phyloP scores from a whole-genome alignment of 495 filamentous ascomycete genomes.

The Apiosordaria backusii region DNA sequence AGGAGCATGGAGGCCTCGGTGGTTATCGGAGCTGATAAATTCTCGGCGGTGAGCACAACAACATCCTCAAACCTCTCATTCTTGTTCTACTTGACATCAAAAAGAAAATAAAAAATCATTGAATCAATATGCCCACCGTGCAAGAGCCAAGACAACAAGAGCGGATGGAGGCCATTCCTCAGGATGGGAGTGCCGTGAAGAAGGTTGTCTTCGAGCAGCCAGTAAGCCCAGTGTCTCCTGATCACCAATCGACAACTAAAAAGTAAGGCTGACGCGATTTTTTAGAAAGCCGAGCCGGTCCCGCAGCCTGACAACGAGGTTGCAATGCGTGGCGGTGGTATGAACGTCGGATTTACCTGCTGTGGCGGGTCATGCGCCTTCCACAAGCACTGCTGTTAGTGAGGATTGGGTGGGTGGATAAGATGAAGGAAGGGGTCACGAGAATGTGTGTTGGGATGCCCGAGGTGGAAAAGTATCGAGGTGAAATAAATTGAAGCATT shows the following conservation, averaged over 20 bases:
- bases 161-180: slow-evolving; percentile 23
- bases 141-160: slow-evolving; percentile 24
- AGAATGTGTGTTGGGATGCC: no score
- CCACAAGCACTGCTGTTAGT: slow-evolving; percentile 17
- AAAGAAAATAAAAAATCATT: slow-evolving; percentile 9
- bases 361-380: slow-evolving; percentile 21
- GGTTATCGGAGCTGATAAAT: neutral
- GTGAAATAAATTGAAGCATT: no score
- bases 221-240: neutral
- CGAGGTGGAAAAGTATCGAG: no score
- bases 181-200: neutral
- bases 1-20: neutral
- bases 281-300: slow-evolving; percentile 16
- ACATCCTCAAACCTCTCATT: neutral
- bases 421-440: neutral
- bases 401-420: neutral
- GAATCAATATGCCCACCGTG: slow-evolving; percentile 18
- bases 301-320: slow-evolving; percentile 14
- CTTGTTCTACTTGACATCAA: neutral
- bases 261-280: neutral
- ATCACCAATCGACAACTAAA: neutral
- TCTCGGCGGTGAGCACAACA: neutral
- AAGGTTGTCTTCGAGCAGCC: slow-evolving; percentile 17
- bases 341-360: slow-evolving; percentile 22
- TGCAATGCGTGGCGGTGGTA: slow-evolving; percentile 19